Evolutionary conservation across 2,329 filamentous ascomycete genomes (phyloP), one percentile per base, ranked within the genome.

Genomic region (Fusarium tricinctum): DNA sequence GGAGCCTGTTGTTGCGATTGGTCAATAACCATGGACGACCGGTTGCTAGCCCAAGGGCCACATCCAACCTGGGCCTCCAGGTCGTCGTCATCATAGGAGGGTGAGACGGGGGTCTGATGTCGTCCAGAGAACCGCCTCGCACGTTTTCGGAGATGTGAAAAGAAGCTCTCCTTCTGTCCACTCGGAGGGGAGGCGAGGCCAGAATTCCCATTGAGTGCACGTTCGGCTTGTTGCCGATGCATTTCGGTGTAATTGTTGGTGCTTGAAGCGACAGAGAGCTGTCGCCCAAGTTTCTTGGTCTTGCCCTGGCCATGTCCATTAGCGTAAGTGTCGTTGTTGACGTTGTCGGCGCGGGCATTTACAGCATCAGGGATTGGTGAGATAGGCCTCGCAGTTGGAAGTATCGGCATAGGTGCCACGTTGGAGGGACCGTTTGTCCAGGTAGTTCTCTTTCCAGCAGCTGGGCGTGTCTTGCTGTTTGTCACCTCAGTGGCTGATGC

Each of bases 301-400:
- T 93, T 91, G 66, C 91, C 89, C 43, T 91, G 88, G 13, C 82
- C 80, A 68, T 69, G 68, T 66, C 74, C 74, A 68, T 76, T 74
- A 66, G 75, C 75, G 66, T 77, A 72, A 30, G 77, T 73, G 43
- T 88, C 86, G 72, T 80, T 82, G 73, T 88, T 82, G 50, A 89
- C 86, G 58, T 88, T 89, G 75, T 88, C 94, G 52, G 92, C 94
- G 79, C 97, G 94, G 28, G 94, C 96, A 57, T 90, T 97, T 45
- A 97, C 93, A 51, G 93, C 88, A 79, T 97, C 94, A 8, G 94
- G 96, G n/a, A 98, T 80, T n/a, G 96, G 96, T 38, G 96, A 98
- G 51, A 98, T 94, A 14, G 96, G 95, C 68, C 92, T 89, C 73
- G 98, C 97, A 1, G 94, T 97, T 14, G 96, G 96, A 48, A 99